A percentile compares a stretch with the other conserved stretches of the same genome.
These are phyloP conservation scores for Moesziomyces sp. DNA, from an alignment of 1,284 basidiomycete genomes.

Conservation along the genomic window DNA sequence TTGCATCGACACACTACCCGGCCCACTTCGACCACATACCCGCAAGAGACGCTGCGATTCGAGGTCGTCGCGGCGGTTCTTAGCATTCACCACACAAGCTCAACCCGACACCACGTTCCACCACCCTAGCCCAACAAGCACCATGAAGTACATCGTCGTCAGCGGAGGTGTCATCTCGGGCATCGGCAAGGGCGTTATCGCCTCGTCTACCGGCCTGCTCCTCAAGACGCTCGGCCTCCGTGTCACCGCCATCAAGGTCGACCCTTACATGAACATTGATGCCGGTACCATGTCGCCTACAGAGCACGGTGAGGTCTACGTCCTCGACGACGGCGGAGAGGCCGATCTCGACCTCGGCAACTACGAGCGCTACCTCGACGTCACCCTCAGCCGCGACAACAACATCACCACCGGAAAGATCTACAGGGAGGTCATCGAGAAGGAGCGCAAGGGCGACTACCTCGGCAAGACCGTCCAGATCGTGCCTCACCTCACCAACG, in stretches of 20 bases:
- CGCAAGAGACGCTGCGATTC: slow-evolving; percentile 40
- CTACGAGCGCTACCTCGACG: slow-evolving; percentile 96
- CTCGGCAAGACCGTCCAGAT: slow-evolving; percentile 98
- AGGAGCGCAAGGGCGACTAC: slow-evolving; percentile 96
- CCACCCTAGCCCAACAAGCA: neutral
- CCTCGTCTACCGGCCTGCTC: slow-evolving; percentile 94
- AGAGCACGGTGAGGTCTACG: slow-evolving; percentile 98
- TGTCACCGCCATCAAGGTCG: slow-evolving; percentile 99
- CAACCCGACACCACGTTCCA: neutral
- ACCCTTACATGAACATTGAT: slow-evolving; percentile 99
- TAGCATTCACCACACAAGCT: slow-evolving; percentile 10
- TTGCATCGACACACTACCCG: slow-evolving; percentile 4
- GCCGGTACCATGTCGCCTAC: slow-evolving; percentile 99
- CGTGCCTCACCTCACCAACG: slow-evolving; percentile 94
- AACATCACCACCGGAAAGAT: slow-evolving; percentile 99
- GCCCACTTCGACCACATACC: slow-evolving; percentile 7
- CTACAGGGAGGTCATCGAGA: slow-evolving; percentile 95
- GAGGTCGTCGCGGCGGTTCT: slow-evolving; percentile 40
- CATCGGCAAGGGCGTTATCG: slow-evolving; percentile 70
- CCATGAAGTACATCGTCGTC: slow-evolving; percentile 70
- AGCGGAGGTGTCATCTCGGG: slow-evolving; percentile 70
- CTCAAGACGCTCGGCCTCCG: slow-evolving; percentile 94
- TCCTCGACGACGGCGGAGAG: slow-evolving; percentile 97
- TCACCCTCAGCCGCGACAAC: slow-evolving; percentile 92
- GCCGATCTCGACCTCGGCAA: slow-evolving; percentile 98